Evolutionary conservation across 1,284 basidiomycete genomes (phyloP).

Genomic region (Marasmius sp.): DNA sequence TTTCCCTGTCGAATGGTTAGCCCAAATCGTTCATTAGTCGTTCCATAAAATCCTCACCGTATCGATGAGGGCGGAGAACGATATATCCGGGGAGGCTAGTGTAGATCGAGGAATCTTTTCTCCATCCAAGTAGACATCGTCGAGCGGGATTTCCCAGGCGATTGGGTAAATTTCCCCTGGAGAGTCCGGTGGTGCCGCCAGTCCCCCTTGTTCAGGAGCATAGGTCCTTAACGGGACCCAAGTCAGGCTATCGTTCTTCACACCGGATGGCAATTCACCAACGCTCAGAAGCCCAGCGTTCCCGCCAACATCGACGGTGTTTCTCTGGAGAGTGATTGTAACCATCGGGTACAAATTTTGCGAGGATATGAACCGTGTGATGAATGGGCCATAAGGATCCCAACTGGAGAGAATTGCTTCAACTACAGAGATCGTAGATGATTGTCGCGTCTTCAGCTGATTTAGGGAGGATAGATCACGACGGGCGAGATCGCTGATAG

Average conservation of each 20-base stretch:
- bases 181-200: conserved; percentile 41
- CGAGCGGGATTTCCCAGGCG: conserved; percentile 59
- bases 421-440: neutral
- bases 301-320: conserved; percentile 50
- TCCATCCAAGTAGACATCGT: conserved; percentile 58
- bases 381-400: conserved; percentile 33
- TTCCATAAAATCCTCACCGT: conserved; percentile 28
- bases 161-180: conserved; percentile 45
- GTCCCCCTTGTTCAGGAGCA: conserved; percentile 37
- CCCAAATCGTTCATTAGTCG: neutral
- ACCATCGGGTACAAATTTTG: conserved; percentile 38
- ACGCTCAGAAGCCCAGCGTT: conserved; percentile 49
- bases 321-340: conserved; percentile 47
- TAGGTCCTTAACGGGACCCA: conserved; percentile 54
- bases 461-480: neutral
- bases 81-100: conserved; percentile 31
- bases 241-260: conserved; percentile 41
- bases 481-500: neutral
- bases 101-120: conserved; percentile 44
- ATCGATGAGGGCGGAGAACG: conserved; percentile 38
- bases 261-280: conserved; percentile 47
- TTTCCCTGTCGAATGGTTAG: conserved; percentile 30
- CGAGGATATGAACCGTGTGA: conserved; percentile 38
- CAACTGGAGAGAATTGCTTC: neutral
- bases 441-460: neutral